Evolutionary conservation across 1,139 yeast species (phyloP).

Genomic region (Nakaseomyces sp.): DNA sequence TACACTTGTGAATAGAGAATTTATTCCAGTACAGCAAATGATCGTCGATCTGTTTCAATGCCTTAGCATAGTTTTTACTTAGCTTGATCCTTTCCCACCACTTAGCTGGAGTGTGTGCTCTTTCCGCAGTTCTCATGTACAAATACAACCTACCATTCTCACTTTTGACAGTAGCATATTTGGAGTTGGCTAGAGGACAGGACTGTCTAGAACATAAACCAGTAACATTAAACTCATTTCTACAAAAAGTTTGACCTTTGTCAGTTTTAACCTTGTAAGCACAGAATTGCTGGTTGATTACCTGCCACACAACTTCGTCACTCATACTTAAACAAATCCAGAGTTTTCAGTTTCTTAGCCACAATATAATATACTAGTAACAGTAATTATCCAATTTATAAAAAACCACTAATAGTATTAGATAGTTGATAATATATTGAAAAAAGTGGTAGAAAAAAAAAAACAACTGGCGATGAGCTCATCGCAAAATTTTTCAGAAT

Average conservation of each 20-base stretch:
- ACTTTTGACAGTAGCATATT: constrained; percentile 88
- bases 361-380: too few relatives aligned
- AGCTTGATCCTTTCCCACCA: constrained; percentile 91
- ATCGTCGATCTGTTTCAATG: constrained; percentile 79
- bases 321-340: constrained; percentile 29
- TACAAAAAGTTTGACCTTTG: constrained; percentile 72
- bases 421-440: too few relatives aligned
- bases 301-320: constrained; percentile 76
- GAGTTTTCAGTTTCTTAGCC: too few relatives aligned
- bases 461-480: constrained; percentile 3
- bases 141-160: constrained; percentile 81
- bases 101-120: constrained; percentile 89
- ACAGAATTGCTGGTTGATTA: constrained; percentile 81
- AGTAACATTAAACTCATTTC: constrained; percentile 81
- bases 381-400: too few relatives aligned
- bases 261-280: constrained; percentile 77
- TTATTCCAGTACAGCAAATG: constrained; percentile 89
- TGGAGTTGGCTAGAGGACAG: constrained; percentile 92
- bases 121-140: constrained; percentile 94
- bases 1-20: constrained; percentile 83
- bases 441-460: too few relatives aligned
- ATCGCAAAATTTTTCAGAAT: constrained; percentile 8
- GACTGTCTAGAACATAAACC: constrained; percentile 90
- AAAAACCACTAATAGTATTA: too few relatives aligned
- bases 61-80: constrained; percentile 79